A percentile compares a stretch with the other conserved stretches of the same genome.
These are phyloP conservation scores for Backusella mclennaniae DNA, from an alignment of 192 early-diverging fungal species.

Conservation along the genomic window DNA sequence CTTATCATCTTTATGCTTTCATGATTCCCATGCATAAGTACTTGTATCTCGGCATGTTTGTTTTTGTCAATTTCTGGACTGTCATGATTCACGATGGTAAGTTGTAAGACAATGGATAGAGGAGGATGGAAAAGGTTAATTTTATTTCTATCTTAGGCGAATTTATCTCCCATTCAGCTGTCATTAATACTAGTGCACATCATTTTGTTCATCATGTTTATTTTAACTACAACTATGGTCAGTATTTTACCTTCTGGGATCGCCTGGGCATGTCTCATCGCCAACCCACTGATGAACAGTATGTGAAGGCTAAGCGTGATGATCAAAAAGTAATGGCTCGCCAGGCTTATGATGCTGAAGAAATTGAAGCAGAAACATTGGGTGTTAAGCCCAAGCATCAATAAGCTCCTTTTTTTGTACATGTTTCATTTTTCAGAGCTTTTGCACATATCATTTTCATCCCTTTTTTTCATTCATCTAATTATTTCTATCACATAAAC, in stretches of 20 bases:
- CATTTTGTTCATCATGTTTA: slow-evolving; percentile 98
- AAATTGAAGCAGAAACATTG: slow-evolving; percentile 39
- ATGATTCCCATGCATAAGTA: slow-evolving; percentile 90
- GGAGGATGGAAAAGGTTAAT: background rate
- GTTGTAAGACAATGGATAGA: background rate
- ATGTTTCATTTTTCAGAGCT: background rate
- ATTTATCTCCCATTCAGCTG: slow-evolving; percentile 63
- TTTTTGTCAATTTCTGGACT: slow-evolving; percentile 93
- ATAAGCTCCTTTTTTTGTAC: background rate
- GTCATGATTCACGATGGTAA: slow-evolving; percentile 96
- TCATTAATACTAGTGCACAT: slow-evolving; percentile 91
- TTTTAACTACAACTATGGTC: slow-evolving; percentile 99
- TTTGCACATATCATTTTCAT: background rate
- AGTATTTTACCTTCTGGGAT: slow-evolving; percentile 98
- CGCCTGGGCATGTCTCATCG: slow-evolving; percentile 67
- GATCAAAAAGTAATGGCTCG: slow-evolving; percentile 61
- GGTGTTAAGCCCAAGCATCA: background rate
- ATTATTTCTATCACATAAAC: no score
- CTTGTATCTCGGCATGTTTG: slow-evolving; percentile 84
- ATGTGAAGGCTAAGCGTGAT: slow-evolving; percentile 56
- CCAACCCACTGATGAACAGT: slow-evolving; percentile 65
- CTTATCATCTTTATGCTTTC: slow-evolving; percentile 94
- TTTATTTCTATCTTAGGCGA: slow-evolving; percentile 44
- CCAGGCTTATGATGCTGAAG: slow-evolving; percentile 64
- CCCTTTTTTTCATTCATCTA: background rate